A percentile compares a stretch with the other conserved stretches of the same genome.
Evolutionary conservation across 1,139 yeast genomes (phyloP).

Genomic region (Yamadazyma diospyri): DNA sequence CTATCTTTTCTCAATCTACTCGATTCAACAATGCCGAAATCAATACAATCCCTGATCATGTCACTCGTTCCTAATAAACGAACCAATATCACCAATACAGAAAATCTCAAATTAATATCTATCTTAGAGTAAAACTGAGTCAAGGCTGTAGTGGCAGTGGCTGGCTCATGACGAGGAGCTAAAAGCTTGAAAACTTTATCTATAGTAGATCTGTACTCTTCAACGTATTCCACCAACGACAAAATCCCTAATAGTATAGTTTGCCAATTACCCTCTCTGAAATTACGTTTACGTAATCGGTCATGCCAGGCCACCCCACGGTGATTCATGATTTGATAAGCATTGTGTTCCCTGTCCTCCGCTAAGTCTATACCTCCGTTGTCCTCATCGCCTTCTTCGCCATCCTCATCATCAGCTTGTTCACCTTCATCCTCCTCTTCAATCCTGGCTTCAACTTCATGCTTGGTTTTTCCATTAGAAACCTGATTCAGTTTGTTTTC

Average conservation of each 20-base stretch:
- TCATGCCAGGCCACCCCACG: conserved; percentile 74
- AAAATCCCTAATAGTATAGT: conserved; percentile 71
- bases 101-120: conserved; percentile 47
- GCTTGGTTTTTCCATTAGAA: conserved; percentile 2
- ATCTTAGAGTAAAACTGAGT: conserved; percentile 49
- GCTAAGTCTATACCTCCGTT: conserved; percentile 17
- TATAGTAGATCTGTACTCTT: conserved; percentile 48
- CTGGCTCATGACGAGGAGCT: conserved; percentile 53
- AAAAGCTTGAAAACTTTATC: conserved; percentile 44
- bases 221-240: conserved; percentile 55
- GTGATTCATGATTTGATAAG: conserved; percentile 56
- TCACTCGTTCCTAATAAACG: conserved; percentile 57
- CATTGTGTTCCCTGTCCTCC: conserved; percentile 38
- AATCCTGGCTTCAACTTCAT: neutral
- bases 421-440: conserved; percentile 15
- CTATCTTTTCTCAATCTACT: conserved; percentile 64
- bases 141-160: conserved; percentile 49
- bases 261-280: conserved; percentile 86
- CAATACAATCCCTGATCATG: conserved; percentile 62
- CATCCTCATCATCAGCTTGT: conserved; percentile 23
- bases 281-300: conserved; percentile 67
- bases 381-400: conserved; percentile 17
- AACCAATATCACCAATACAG: conserved; percentile 53
- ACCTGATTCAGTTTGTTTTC: neutral
- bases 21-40: conserved; percentile 63